Base-by-base conservation (phyloP, 2,329 filamentous ascomycete species). In the Ilyonectria robusta region DNA sequence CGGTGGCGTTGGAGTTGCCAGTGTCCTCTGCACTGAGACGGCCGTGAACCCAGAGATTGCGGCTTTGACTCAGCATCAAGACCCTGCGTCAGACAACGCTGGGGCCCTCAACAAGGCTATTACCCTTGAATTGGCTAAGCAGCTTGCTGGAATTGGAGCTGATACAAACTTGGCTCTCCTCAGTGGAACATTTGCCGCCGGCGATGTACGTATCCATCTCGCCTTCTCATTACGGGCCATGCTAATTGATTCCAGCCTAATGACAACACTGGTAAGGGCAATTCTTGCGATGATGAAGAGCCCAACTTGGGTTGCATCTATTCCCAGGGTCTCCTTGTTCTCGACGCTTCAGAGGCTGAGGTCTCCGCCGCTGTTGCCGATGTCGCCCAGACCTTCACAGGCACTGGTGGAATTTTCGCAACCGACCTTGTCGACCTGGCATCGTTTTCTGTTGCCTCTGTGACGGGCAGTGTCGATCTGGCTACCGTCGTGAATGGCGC, bases 1-100 rank as follows among this genome's bases (percentile, higher is more conserved):
- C 4, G 84, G 79, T 3, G 66, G 67, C 33, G 73, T 75, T 10
- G 73, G 73, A 6, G 69, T 69, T 6, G 70, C 70, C 1, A 75
- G 72, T 10, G 51, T 44, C 42, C 69, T 85, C 55, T 93, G 90
- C 82, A 84, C 79, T 79, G 77, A 88, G 74, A 82, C 79, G 46
- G 88, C 90, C 17, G 82, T 84, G 65, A 93, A 93, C 80, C 85
- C 90, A 3, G 90, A 92, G 81, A 91, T 93, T 73, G 86, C 84
- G 31, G 88, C 88, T 48, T 77, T 93, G 66, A 80, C 83, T 60
- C 89, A 91, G 79, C 90, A 92, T 79, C 90, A 93, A 80, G 91
- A 93, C 77, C 89, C 91, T 31, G 91, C 90, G 21, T 88, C 88
- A 1, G 76, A 83, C 3, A 85, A 85, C 47, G 88, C 89, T 13